phyloP scores from a whole-genome alignment of 1,284 basidiomycete genomes.

The Apiotrichum porosum region DNA sequence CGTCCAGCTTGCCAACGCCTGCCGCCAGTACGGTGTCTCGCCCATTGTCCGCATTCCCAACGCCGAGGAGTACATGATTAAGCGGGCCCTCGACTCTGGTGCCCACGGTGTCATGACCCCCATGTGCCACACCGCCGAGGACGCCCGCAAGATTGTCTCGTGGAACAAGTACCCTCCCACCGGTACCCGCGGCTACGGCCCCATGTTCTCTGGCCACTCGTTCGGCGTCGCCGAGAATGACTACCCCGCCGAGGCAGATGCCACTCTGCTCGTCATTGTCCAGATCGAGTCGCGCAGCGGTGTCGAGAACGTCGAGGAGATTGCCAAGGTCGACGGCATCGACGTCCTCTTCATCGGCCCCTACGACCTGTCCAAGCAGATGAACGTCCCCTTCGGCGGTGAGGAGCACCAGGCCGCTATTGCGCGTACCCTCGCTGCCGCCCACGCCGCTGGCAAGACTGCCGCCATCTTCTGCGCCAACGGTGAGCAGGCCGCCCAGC shows the following conservation, averaged over 20 bases:
- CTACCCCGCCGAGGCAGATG: conserved; percentile 58
- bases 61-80: conserved; percentile 35
- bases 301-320: conserved; percentile 58
- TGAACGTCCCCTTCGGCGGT: conserved; percentile 25
- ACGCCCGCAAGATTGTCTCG: conserved; percentile 18
- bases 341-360: conserved; percentile 60
- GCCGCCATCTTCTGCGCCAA: conserved; percentile 51
- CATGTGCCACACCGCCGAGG: conserved; percentile 27
- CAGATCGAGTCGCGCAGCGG: conserved; percentile 63
- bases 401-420: conserved; percentile 55
- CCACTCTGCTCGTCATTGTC: conserved; percentile 57
- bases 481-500: conserved; percentile 53
- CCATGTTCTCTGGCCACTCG: conserved; percentile 18
- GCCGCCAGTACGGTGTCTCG: conserved; percentile 20
- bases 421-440: conserved; percentile 55
- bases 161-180: conserved; percentile 24
- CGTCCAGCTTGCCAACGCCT: conserved; percentile 22
- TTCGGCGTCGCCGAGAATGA: conserved; percentile 40
- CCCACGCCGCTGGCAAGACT: conserved; percentile 61
- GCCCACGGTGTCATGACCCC: conserved; percentile 33
- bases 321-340: conserved; percentile 61
- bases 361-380: conserved; percentile 57
- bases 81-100: conserved; percentile 44
- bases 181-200: conserved; percentile 25
- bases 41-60: conserved; percentile 43